Base-by-base conservation (phyloP, 768 basidiomycete species). In the Collybia sordida region DNA sequence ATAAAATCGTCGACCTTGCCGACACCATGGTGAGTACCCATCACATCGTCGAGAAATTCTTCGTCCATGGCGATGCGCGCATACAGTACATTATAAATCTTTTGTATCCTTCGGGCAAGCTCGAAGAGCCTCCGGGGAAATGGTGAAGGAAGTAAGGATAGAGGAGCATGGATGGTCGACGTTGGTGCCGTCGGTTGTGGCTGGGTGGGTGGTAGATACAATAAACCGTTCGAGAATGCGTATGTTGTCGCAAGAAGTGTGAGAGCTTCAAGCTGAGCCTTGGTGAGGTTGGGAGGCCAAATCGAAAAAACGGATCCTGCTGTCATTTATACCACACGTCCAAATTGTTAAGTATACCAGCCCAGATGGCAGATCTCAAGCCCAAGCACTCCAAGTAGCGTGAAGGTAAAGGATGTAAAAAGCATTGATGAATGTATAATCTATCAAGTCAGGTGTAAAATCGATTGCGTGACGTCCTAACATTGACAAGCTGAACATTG, bases 141-240 rank as follows among this genome's bases (percentile, higher is more conserved):
- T 0, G 94, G 92, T 0, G 92, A 83, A 1, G 97, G 96, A 57
- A 94, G 80, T 35, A 99, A 74, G 0, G 95, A 80, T 54, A 98
- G 71, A 0, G 97, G 97, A 0, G 94, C 95, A 63, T 97, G 90
- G 57, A 95, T 90, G 0, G 85, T 86, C n/a, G 85, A 82, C 9
- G 82, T 80, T 1, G 87, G 83, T 39, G 70, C 58, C 21, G 71
- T 60, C 1, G 82, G 71, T 49, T 83, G 79, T 25, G 65, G 72
- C 7, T 72, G 57, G 1, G 71, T 65, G 3, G 78, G 71, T 8
- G 90, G 90, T 17, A 93, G 83, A 64, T 91, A 92, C n/a, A 88
- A 72, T 23, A 98, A 75, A 6, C 91, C 90, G 64, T 89, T 86
- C 2, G 92, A 80, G 43, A 98, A 76, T 2, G 95, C 89, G 59